Conservation (phyloP, 805 yeast species). For the Kregervanrija delftensis region DNA sequence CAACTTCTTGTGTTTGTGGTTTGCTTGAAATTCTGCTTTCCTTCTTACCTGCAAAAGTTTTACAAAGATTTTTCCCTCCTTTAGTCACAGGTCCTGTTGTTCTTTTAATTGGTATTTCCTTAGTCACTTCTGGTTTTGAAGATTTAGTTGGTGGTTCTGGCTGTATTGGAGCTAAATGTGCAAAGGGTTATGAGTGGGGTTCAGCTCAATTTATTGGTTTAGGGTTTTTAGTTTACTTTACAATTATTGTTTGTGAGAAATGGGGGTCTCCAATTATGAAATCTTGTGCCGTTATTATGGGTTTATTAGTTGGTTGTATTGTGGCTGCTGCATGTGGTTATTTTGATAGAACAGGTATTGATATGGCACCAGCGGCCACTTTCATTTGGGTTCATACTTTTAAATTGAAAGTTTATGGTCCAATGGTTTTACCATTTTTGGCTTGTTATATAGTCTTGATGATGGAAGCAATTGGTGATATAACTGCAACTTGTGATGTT, state of each 20-base stretch:
- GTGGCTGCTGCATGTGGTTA: slow-evolving; percentile 90
- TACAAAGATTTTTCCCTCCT: slow-evolving; percentile 79
- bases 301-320: slow-evolving; percentile 81
- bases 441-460: slow-evolving; percentile 76
- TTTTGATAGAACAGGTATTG: slow-evolving; percentile 51
- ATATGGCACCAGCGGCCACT: slow-evolving; percentile 72
- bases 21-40: slow-evolving; percentile 66
- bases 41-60: slow-evolving; percentile 64
- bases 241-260: slow-evolving; percentile 71
- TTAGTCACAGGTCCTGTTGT: slow-evolving; percentile 93
- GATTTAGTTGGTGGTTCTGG: slow-evolving; percentile 89
- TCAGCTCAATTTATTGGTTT: slow-evolving; percentile 81
- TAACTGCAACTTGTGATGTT: slow-evolving; percentile 90
- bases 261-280: slow-evolving; percentile 95
- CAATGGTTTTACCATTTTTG: slow-evolving; percentile 76
- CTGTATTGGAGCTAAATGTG: slow-evolving; percentile 39
- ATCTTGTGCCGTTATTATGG: slow-evolving; percentile 86
- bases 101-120: slow-evolving; percentile 66
- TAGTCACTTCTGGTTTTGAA: slow-evolving; percentile 66
- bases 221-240: slow-evolving; percentile 73
- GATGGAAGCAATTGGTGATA: slow-evolving; percentile 94
- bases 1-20: slow-evolving; percentile 73
- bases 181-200: slow-evolving; percentile 62
- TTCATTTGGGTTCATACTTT: slow-evolving; percentile 88
- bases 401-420: slow-evolving; percentile 70